Evolutionary conservation across 305 asterid genomes (phyloP).

Genomic region (Plantago lanceolata): DNA sequence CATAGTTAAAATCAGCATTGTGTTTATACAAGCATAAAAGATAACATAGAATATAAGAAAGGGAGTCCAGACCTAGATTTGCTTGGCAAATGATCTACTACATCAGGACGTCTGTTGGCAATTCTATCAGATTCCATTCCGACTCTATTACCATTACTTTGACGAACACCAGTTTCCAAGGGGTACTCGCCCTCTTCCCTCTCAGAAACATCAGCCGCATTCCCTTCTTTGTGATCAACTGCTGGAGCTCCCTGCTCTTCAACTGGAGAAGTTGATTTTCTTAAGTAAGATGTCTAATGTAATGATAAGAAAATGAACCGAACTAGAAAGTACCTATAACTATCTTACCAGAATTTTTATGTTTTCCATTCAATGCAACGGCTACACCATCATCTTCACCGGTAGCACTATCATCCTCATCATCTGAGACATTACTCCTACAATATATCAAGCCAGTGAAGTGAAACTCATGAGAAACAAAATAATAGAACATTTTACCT

Average conservation of each 20-base stretch:
- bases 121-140: constrained; percentile 46
- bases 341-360: constrained; percentile 44
- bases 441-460: constrained; percentile 17
- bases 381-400: constrained; percentile 50
- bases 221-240: constrained; percentile 42
- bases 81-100: constrained; percentile 64
- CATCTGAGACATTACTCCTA: constrained; percentile 58
- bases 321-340: constrained; percentile 1
- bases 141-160: constrained; percentile 56
- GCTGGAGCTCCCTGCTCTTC: constrained; percentile 48
- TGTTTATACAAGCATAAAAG: constrained; percentile 30
- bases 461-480: constrained; percentile 1
- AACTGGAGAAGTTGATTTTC: constrained; percentile 45
- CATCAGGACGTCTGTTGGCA: constrained; percentile 66
- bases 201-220: constrained; percentile 49
- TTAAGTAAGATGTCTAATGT: constrained; percentile 20
- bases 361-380: constrained; percentile 43
- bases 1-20: constrained; percentile 29
- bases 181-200: constrained; percentile 81
- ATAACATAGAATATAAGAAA: constrained; percentile 22
- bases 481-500: not conserved
- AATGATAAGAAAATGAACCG: not conserved
- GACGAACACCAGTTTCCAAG: constrained; percentile 73
- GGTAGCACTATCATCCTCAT: constrained; percentile 48
- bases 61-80: constrained; percentile 65